phyloP scores from a whole-genome alignment of 495 filamentous ascomycete genomes.

The Pyronema omphalodes region DNA sequence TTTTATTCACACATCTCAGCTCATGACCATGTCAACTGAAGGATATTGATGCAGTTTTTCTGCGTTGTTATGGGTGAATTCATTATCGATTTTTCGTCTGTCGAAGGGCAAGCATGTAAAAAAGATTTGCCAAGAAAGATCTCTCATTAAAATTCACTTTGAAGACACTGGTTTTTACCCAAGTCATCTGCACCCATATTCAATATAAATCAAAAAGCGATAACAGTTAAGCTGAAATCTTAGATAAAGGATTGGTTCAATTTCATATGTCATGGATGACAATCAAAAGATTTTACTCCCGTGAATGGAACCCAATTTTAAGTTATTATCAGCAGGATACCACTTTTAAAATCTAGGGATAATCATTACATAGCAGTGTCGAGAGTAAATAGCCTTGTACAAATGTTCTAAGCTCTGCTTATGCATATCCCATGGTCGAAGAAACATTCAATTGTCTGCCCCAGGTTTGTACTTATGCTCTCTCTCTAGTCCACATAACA shows the following conservation, averaged over 20 bases:
- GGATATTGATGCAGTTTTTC: not conserved
- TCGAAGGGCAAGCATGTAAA: not conserved
- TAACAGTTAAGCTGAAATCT: not conserved
- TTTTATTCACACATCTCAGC: too few relatives aligned
- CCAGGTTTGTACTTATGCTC: too few relatives aligned
- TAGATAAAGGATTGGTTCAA: slow-evolving; percentile 4
- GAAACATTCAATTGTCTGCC: too few relatives aligned
- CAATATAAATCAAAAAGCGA: not conserved
- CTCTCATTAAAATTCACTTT: not conserved
- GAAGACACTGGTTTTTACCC: not conserved
- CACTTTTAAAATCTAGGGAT: not conserved
- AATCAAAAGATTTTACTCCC: not conserved
- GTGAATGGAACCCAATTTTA: not conserved
- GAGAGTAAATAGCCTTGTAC: slow-evolving; percentile 6
- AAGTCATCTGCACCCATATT: not conserved
- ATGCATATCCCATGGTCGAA: slow-evolving; percentile 7
- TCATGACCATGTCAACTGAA: not conserved
- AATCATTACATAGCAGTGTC: slow-evolving; percentile 3
- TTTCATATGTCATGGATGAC: slow-evolving; percentile 4
- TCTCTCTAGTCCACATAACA: too few relatives aligned
- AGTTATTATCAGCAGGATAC: not conserved
- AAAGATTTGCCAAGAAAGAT: not conserved
- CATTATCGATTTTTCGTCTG: not conserved
- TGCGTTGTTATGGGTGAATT: not conserved
- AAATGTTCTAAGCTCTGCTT: slow-evolving; percentile 1